Conservation (phyloP, 2,329 filamentous ascomycete species). For the Cercospora janseana region DNA sequence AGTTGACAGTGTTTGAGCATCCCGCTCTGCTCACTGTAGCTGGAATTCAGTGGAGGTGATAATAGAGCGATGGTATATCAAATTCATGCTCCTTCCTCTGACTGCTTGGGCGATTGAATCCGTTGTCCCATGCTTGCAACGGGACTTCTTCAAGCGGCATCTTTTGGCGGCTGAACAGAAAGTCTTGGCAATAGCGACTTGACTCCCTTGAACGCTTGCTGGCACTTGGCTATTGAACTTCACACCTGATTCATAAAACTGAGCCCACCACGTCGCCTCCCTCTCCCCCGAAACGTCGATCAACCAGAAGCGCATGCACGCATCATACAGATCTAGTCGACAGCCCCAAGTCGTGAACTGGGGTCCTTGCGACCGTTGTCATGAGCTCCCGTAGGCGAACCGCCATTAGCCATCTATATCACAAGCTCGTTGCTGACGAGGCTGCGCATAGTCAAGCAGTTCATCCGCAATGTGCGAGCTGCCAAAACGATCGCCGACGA, state of each 20-base stretch:
- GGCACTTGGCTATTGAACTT: slow-evolving; percentile 8
- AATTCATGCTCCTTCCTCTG: background rate
- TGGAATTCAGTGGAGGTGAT: too few relatives aligned
- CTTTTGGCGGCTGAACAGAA: background rate
- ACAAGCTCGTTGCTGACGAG: background rate
- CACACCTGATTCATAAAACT: background rate
- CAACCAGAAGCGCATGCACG: background rate
- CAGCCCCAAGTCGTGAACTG: background rate
- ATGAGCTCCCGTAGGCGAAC: slow-evolving; percentile 16
- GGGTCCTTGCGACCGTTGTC: slow-evolving; percentile 13
- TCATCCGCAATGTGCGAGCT: slow-evolving; percentile 97
- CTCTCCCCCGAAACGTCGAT: background rate
- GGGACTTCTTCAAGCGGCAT: too few relatives aligned
- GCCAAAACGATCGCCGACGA: slow-evolving; percentile 99
- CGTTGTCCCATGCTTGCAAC: too few relatives aligned
- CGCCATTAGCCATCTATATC: background rate
- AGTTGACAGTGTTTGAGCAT: too few relatives aligned
- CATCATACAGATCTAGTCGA: background rate
- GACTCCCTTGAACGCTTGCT: background rate
- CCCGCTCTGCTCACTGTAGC: too few relatives aligned
- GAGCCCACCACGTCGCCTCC: background rate
- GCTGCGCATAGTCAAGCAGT: slow-evolving; percentile 81
- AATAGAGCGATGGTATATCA: too few relatives aligned
- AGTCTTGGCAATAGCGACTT: slow-evolving; percentile 1
- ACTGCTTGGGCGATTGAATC: background rate